Evolutionary conservation across 1,284 basidiomycete species (phyloP).

Genomic region (Sporisorium exsertum): DNA sequence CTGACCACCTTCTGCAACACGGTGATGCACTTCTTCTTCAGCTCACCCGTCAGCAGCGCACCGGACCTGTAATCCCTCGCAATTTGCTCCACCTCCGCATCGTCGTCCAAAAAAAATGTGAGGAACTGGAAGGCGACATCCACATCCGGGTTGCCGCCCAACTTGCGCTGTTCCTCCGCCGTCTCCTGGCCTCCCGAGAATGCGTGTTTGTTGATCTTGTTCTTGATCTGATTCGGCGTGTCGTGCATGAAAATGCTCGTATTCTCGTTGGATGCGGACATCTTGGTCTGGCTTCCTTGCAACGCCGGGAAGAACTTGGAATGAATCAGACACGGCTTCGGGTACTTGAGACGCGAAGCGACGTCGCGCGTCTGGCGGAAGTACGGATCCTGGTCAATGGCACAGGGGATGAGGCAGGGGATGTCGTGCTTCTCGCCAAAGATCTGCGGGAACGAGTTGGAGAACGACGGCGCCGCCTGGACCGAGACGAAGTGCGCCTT

Average conservation of each 20-base stretch:
- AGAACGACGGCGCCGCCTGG: conserved; percentile 96
- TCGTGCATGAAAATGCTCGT: conserved; percentile 96
- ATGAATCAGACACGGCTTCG: conserved; percentile 91
- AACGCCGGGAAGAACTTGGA: conserved; percentile 98
- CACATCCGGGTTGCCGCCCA: conserved; percentile 93
- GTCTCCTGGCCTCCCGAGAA: conserved; percentile 77
- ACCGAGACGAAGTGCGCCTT: conserved; percentile 98
- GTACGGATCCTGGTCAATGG: conserved; percentile 93
- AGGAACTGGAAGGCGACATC: conserved; percentile 97
- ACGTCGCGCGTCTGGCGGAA: conserved; percentile 98
- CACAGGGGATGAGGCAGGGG: conserved; percentile 95
- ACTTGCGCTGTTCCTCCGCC: conserved; percentile 87
- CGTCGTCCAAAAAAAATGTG: conserved; percentile 96
- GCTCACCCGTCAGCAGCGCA: conserved; percentile 85
- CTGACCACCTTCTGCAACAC: conserved; percentile 85
- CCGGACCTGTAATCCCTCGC: conserved; percentile 94
- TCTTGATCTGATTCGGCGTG: conserved; percentile 92
- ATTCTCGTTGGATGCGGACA: conserved; percentile 93
- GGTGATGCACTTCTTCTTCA: conserved; percentile 90
- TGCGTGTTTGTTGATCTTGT: conserved; percentile 86
- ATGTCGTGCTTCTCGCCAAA: conserved; percentile 87
- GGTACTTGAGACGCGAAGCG: conserved; percentile 92
- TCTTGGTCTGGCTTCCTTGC: conserved; percentile 97
- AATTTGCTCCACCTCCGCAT: conserved; percentile 82
- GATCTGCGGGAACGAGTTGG: conserved; percentile 98